phyloP scores from a whole-genome alignment of 257 asterid genomes.

The Gardenia jasminoides region DNA sequence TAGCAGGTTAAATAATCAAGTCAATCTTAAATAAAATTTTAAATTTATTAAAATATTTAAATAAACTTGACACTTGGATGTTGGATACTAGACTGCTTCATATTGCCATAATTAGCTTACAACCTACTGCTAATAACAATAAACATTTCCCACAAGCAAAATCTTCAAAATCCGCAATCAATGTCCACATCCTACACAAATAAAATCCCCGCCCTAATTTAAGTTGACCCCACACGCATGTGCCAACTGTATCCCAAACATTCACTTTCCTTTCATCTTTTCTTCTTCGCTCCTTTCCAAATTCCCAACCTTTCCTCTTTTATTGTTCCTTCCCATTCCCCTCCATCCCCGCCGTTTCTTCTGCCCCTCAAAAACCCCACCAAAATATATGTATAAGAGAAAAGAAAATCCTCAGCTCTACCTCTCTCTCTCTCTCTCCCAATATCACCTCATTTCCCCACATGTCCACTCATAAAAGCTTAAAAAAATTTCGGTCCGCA shows the following conservation, averaged over 20 bases:
- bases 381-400: too few species aligned
- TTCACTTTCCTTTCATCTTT: not conserved
- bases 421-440: not conserved
- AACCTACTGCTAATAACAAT: too few species aligned
- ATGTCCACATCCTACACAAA: not conserved
- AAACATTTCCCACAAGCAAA: not conserved
- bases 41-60: too few species aligned
- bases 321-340: not conserved
- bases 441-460: not conserved
- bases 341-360: conserved; percentile 40
- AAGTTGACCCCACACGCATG: conserved; percentile 5
- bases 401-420: too few species aligned
- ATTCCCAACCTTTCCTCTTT: not conserved
- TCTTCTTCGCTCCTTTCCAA: conserved; percentile 1
- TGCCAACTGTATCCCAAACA: conserved; percentile 14
- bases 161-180: not conserved
- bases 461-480: not conserved
- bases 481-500: not conserved
- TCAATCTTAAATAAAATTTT: too few species aligned
- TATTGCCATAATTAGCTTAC: too few species aligned
- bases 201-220: too few species aligned
- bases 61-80: too few species aligned
- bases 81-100: too few species aligned
- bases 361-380: conserved; percentile 6
- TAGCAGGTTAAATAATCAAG: too few species aligned